phyloP scores from a whole-genome alignment of 169 alveolate genomes.

The Perkinsus chesapeaki region DNA sequence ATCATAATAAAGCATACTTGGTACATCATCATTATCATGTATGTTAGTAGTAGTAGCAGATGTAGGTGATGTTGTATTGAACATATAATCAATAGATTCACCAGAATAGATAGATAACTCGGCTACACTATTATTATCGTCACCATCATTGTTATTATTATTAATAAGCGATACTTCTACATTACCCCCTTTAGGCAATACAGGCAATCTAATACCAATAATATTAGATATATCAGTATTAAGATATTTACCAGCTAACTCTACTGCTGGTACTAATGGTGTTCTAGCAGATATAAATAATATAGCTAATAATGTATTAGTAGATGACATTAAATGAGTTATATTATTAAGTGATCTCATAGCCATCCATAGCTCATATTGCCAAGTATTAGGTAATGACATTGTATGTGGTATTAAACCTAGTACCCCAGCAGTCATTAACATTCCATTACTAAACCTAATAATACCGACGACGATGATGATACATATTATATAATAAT shows the following conservation, averaged over 20 bases:
- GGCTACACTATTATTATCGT: background rate
- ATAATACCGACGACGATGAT: background rate
- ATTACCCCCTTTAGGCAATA: background rate
- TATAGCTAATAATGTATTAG: background rate
- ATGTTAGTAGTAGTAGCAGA: no score
- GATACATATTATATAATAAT: no score
- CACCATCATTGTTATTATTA: background rate
- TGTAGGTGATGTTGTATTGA: no score
- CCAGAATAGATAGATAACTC: background rate
- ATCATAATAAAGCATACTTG: background rate
- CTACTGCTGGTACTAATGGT: background rate
- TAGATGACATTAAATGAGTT: background rate
- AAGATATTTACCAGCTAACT: background rate
- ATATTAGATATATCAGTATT: background rate
- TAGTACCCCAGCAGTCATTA: conserved; percentile 9
- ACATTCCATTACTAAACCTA: background rate
- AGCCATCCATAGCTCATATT: background rate
- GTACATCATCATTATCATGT: background rate
- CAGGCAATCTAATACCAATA: background rate
- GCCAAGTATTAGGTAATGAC: background rate
- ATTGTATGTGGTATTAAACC: conserved; percentile 5
- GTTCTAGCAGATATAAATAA: background rate
- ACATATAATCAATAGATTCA: background rate
- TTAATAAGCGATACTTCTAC: background rate
- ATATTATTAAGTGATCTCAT: background rate